phyloP scores from a whole-genome alignment of 805 yeast species.

The Ogataea glucozyma region DNA sequence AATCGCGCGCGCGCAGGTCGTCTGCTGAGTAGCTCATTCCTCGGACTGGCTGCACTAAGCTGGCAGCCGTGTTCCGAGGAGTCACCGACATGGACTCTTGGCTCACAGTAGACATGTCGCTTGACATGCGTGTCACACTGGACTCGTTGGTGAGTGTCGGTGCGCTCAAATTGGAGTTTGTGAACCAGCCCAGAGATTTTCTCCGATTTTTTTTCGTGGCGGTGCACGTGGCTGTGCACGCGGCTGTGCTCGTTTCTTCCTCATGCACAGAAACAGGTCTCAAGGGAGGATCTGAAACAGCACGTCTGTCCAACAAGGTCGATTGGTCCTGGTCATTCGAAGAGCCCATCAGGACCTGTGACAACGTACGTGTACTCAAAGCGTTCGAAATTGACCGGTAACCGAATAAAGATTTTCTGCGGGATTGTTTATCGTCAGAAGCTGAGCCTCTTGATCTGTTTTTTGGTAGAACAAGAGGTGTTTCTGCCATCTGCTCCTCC shows the following conservation, averaged over 20 bases:
- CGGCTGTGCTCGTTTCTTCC: neutral
- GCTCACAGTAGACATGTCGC: neutral
- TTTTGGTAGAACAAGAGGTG: conserved; percentile 14
- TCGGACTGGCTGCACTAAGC: neutral
- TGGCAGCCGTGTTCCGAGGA: neutral
- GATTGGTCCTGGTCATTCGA: neutral
- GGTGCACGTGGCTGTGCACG: neutral
- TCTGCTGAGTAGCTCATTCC: conserved; percentile 13
- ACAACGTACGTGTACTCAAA: conserved; percentile 20
- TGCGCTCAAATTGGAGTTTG: conserved; percentile 23
- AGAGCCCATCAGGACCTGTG: conserved; percentile 15
- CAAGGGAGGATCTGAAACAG: conserved; percentile 15
- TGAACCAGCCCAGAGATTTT: conserved; percentile 29
- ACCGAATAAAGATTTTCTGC: conserved; percentile 31
- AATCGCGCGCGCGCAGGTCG: conserved; percentile 2
- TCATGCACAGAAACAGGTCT: neutral
- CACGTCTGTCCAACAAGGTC: conserved; percentile 8
- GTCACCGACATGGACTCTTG: neutral
- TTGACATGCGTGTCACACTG: neutral
- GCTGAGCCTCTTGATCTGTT: conserved; percentile 16
- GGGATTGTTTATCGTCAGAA: conserved; percentile 22
- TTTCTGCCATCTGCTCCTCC: conserved; percentile 10
- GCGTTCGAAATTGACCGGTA: conserved; percentile 30
- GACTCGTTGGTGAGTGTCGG: conserved; percentile 11
- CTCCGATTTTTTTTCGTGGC: conserved; percentile 16